Conservation (phyloP, 352 stramenopile species). For the Pythium oligandrum region DNA sequence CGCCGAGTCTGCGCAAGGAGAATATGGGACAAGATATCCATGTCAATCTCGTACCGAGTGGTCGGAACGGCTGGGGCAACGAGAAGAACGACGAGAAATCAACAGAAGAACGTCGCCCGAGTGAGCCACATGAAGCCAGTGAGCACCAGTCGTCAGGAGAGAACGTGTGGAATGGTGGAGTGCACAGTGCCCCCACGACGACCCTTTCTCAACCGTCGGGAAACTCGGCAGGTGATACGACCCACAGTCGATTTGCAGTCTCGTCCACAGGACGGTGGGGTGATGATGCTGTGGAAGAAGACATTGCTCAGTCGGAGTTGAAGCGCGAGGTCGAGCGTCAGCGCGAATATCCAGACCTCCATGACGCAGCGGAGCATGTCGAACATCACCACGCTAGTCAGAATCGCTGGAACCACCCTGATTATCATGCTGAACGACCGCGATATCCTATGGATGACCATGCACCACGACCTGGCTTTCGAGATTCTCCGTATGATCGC, state of each 20-base stretch:
- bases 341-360: conserved; percentile 38
- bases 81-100: conserved; percentile 2
- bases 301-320: conserved; percentile 35
- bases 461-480: no score
- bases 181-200: conserved; percentile 21
- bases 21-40: conserved; percentile 35
- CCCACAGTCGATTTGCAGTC: not conserved
- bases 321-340: conserved; percentile 21
- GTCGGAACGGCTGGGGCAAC: conserved; percentile 35
- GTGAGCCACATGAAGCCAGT: not conserved
- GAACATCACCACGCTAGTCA: no score
- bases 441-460: no score
- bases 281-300: conserved; percentile 67
- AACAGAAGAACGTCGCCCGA: conserved; percentile 3
- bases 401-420: no score
- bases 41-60: conserved; percentile 33
- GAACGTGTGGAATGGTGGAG: conserved; percentile 12
- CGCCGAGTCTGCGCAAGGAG: conserved; percentile 65
- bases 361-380: not conserved
- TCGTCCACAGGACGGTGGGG: conserved; percentile 42
- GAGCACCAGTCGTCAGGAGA: conserved; percentile 1
- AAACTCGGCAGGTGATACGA: not conserved
- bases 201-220: conserved; percentile 18
- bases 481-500: no score
- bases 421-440: not conserved